Evolutionary conservation across 208 protist species (phyloP).

Genomic region (Histomonas meleagridis): DNA sequence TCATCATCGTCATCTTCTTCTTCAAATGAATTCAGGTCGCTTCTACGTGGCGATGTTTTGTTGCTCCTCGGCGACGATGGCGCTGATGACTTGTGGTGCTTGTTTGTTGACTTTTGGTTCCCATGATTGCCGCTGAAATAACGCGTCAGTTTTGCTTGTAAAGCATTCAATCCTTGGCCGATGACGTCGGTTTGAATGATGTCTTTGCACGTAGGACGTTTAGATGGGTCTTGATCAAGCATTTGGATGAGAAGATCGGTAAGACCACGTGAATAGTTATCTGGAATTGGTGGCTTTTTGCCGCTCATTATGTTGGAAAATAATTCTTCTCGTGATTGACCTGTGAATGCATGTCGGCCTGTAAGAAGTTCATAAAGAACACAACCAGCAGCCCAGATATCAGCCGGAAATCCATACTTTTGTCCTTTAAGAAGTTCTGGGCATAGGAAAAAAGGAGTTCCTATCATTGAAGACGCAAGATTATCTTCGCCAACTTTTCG

Average conservation of each 20-base stretch:
- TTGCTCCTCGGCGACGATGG: no score
- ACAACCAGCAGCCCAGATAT: conserved; percentile 28
- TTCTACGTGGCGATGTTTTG: no score
- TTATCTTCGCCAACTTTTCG: not conserved
- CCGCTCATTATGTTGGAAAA: not conserved
- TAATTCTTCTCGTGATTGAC: conserved; percentile 24
- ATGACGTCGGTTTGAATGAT: not conserved
- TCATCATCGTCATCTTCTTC: conserved; percentile 11
- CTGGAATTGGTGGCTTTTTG: not conserved
- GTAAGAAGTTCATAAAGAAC: not conserved
- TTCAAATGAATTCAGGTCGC: no score
- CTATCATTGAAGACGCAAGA: conserved; percentile 35
- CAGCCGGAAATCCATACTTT: not conserved
- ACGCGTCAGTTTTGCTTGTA: not conserved
- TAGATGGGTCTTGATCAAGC: not conserved
- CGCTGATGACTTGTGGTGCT: no score
- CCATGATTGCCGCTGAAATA: not conserved
- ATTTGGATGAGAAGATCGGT: not conserved
- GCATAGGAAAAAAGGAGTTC: conserved; percentile 40
- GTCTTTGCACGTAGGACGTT: not conserved
- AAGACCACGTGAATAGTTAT: not conserved
- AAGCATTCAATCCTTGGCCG: not conserved
- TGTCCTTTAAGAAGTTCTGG: conserved; percentile 35
- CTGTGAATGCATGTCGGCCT: not conserved
- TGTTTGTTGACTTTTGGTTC: no score